Base-by-base conservation (phyloP, 1,284 basidiomycete species). In the Acaromyces ingoldii region DNA sequence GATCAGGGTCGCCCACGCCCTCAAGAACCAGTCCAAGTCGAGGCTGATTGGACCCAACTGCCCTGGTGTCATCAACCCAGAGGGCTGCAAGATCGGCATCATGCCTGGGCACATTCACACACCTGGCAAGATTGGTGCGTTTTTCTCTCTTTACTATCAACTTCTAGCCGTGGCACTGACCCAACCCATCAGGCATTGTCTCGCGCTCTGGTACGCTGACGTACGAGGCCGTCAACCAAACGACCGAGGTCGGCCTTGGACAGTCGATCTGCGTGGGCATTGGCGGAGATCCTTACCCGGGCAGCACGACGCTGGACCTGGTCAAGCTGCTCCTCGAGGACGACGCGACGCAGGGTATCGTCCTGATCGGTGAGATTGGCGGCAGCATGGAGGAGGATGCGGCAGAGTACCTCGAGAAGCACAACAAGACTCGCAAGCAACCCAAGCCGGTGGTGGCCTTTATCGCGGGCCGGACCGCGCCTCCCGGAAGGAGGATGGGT, bases 371-470 rank as follows among this genome's bases (percentile, higher is more conserved):
- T 65, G 95, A 99, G 79, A 99, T 99, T 71, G 95, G 95, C 68
- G 95, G 95, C 25, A 87, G 88, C 17, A 98, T 97, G 92, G 95
- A 99, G 79, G 95, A 99, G 77, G 93, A 98, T 66, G 95, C 95
- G 15, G 95, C 95, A 3, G 95, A 92, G 71, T 95, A 92, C 79
- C 81, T 99, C 53, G 86, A 88, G 76, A 81, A 84, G 77, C 87
- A 90, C 82, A 99, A 99, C 83, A 88, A 89, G 78, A 89, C 87
- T 38, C 83, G 88, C 38, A 78, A 80, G 58, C 82, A 87, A 69
- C 89, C 89, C 61, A 98, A 98, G 79, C 95, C 95, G 50, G 91
- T 98, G 38, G 91, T 98, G 54, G 89, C 88, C 49, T 99, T 99
- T 79, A 97, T 99, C 72, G 95, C 95, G 57, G 95, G 91, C 30